Base-by-base conservation (phyloP, 257 asterid genomes). In the Plantago major region DNA sequence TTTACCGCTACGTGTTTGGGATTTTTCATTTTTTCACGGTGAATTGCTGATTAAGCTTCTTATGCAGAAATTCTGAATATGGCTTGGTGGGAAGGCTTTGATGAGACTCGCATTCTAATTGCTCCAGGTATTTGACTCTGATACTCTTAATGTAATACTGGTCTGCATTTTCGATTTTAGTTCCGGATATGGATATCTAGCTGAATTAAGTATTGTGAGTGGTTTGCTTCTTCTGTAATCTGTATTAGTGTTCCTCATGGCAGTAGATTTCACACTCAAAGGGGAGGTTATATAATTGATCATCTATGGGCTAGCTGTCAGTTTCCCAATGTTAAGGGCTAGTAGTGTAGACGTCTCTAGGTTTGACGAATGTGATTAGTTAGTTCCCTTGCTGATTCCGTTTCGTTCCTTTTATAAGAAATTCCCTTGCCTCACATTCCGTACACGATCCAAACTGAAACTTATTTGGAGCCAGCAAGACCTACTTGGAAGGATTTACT, bases 1-100 rank as follows among this genome's bases (percentile, higher is more conserved):
- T 4, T 33, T 4, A 7, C 40, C 40, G 40, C 6, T 7, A 7
- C 40, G 0, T 33, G 6, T 33, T 33, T 33, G 40, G 3, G 40
- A 4, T 4, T 33, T 33, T 33, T 33, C 40, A 4, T 33, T 55
- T 48, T 15, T 7, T 14, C 3, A n/a, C 18, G 13, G 9, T 9
- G 17, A 7, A 5, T 50, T 5, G 28, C 28, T 50, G 13, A 50
- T 46, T 46, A 2, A 6, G 51, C 51, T 46, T 14, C 15, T 47
- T 17, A 50, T 50, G 18, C 56, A 15, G 26, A 14, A 52, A 9
- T 52, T 19, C 11, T 33, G 16, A 19, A 58, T 64, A 90, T 90
- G 98, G 79, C 83, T 66, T 84, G 91, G 95, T 77, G 82, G 84
- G 95, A 81, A 71, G 88, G 83, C 64, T 70, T 77, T 22, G 71